A percentile compares a stretch with the other conserved stretches of the same genome.
These are phyloP conservation scores for Hymenoscyphus occultus DNA, from an alignment of 2,329 filamentous ascomycete genomes.

Conservation along the genomic window DNA sequence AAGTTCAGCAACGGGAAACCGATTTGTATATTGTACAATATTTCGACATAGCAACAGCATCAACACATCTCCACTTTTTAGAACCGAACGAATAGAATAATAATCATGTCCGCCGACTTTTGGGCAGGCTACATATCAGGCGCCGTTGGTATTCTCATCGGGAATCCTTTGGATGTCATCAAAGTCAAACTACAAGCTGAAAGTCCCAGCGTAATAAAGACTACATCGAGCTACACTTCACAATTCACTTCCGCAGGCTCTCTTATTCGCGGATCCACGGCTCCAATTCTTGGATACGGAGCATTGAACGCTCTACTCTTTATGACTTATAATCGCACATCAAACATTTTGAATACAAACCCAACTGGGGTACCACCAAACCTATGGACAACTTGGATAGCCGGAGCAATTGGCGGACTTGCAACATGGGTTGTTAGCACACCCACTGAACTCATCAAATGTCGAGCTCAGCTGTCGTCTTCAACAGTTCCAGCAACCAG, in stretches of 20 bases:
- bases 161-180: conserved; percentile 78
- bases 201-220: conserved; percentile 18
- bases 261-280: conserved; percentile 66
- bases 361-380: conserved; percentile 41
- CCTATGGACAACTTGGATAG: conserved; percentile 69
- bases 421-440: conserved; percentile 83
- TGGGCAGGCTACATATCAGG: conserved; percentile 91
- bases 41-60: neutral
- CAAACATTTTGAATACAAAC: conserved; percentile 54
- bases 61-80: neutral
- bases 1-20: neutral
- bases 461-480: conserved; percentile 69
- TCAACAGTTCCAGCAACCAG: conserved; percentile 30
- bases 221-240: conserved; percentile 29
- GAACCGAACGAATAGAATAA: neutral
- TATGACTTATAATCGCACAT: conserved; percentile 83
- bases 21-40: conserved; percentile 7
- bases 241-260: conserved; percentile 40
- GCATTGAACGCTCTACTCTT: conserved; percentile 89
- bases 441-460: conserved; percentile 89
- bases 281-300: conserved; percentile 85
- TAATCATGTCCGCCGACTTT: conserved; percentile 63
- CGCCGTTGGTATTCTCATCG: conserved; percentile 79
- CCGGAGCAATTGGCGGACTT: conserved; percentile 77
- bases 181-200: conserved; percentile 80